Conservation (phyloP, 2,329 filamentous ascomycete genomes). For the Fusarium sp. region DNA sequence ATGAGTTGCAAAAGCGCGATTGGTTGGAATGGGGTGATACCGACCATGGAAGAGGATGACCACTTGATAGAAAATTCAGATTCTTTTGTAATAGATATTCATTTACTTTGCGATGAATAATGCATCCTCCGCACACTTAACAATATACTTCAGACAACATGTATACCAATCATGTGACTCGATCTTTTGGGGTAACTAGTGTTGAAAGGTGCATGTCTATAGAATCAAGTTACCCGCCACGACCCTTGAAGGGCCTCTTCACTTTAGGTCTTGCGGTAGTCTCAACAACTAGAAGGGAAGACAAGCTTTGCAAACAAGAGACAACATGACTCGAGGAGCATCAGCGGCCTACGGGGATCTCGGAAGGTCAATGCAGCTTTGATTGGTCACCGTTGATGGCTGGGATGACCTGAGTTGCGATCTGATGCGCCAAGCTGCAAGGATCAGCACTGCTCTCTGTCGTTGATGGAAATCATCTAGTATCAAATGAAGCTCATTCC, state of each 20-base stretch:
- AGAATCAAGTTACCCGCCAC: accelerated
- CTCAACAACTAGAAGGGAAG: background rate
- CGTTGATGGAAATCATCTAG: background rate
- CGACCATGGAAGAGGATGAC: accelerated
- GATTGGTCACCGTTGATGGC: background rate
- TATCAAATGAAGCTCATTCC: background rate
- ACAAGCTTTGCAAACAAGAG: background rate
- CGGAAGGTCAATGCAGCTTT: background rate
- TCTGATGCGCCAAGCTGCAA: background rate
- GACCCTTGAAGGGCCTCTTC: background rate
- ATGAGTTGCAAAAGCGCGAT: accelerated
- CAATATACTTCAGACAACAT: accelerated
- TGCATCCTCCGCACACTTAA: accelerated
- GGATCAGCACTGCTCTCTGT: background rate
- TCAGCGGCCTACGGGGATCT: background rate
- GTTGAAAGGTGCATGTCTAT: accelerated
- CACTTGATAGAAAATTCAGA: accelerated
- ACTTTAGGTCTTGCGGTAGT: background rate
- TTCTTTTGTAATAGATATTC: too few species aligned
- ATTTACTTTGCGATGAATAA: too few species aligned
- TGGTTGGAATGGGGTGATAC: accelerated
- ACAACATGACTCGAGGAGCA: background rate
- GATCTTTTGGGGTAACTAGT: accelerated
- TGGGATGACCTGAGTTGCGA: background rate
- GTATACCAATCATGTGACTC: background rate